A percentile compares a stretch with the other conserved stretches of the same genome.
Evolutionary conservation across 176 grass and related monocot species (phyloP).

Genomic region (Cymbopogon citratus): DNA sequence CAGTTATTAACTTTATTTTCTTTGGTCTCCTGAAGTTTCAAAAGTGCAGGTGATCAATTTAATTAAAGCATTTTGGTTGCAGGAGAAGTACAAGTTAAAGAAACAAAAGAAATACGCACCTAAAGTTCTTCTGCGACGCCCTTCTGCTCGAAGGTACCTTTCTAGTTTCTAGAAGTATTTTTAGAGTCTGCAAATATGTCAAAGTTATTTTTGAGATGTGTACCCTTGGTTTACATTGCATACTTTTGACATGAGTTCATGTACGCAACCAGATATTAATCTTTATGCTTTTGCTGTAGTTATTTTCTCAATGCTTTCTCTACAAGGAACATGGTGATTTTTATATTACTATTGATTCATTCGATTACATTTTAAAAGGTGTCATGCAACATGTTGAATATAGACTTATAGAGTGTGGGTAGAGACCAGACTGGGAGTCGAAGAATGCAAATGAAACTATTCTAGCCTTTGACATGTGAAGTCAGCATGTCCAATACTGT

Average conservation of each 20-base stretch:
- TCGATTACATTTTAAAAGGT: not conserved
- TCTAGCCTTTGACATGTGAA: not conserved
- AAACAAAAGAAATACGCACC: conserved; percentile 99
- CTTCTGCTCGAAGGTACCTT: conserved; percentile 64
- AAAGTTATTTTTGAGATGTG: not conserved
- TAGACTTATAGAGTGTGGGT: not conserved
- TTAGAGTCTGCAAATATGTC: not conserved
- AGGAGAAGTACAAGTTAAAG: conserved; percentile 99
- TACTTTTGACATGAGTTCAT: not conserved
- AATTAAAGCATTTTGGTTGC: not conserved
- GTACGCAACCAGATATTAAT: not conserved
- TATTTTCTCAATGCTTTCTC: not conserved
- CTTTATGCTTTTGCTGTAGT: not conserved
- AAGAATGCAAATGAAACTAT: not conserved
- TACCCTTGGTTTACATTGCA: not conserved
- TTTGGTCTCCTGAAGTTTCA: not conserved
- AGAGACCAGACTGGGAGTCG: not conserved
- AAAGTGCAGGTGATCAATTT: conserved; percentile 2
- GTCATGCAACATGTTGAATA: not conserved
- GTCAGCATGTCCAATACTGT: not conserved
- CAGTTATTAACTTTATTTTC: not conserved
- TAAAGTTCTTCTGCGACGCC: conserved; percentile 83
- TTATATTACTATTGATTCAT: not conserved
- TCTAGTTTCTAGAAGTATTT: not conserved
- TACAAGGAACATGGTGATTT: not conserved